Evolutionary conservation across 495 filamentous ascomycete genomes (phyloP).

Genomic region (Podospora pseudopauciseta): DNA sequence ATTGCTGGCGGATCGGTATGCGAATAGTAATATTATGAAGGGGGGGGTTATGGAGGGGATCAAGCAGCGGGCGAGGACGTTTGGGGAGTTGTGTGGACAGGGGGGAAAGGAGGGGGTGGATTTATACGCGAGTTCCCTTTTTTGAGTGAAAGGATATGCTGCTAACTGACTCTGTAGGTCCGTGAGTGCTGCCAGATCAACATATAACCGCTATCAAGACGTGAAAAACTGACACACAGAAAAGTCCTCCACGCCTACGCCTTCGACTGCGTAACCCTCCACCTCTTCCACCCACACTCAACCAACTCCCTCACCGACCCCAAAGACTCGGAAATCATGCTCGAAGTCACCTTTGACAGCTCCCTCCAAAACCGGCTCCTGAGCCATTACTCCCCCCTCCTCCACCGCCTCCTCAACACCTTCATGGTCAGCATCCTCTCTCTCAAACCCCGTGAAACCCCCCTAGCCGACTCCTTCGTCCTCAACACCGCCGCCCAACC

Average conservation of each 20-base stretch:
- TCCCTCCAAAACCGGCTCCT: slow-evolving; percentile 55
- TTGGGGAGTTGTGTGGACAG: slow-evolving; percentile 48
- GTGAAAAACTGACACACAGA: slow-evolving; percentile 2
- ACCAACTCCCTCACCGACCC: slow-evolving; percentile 50
- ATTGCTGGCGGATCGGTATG: slow-evolving; percentile 60
- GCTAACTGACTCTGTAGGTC: neutral
- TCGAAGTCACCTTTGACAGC: slow-evolving; percentile 61
- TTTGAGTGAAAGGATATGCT: neutral
- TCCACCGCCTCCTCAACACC: slow-evolving; percentile 40
- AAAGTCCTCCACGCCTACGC: slow-evolving; percentile 56
- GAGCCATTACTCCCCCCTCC: slow-evolving; percentile 38
- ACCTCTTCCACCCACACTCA: slow-evolving; percentile 60
- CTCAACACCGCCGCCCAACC: slow-evolving; percentile 35
- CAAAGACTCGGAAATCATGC: slow-evolving; percentile 58
- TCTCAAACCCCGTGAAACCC: slow-evolving; percentile 44
- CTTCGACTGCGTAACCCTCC: slow-evolving; percentile 62
- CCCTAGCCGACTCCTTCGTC: slow-evolving; percentile 44
- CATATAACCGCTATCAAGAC: neutral
- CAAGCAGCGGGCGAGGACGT: slow-evolving; percentile 48
- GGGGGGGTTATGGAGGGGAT: slow-evolving; percentile 51
- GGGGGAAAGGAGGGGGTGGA: slow-evolving; percentile 47
- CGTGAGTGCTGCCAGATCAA: slow-evolving; percentile 17
- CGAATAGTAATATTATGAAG: slow-evolving; percentile 61
- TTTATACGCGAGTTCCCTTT: slow-evolving; percentile 48
- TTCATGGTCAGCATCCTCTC: slow-evolving; percentile 38